Evolutionary conservation across 1,284 basidiomycete genomes (phyloP).

Genomic region (Veloboletus limbatus): DNA sequence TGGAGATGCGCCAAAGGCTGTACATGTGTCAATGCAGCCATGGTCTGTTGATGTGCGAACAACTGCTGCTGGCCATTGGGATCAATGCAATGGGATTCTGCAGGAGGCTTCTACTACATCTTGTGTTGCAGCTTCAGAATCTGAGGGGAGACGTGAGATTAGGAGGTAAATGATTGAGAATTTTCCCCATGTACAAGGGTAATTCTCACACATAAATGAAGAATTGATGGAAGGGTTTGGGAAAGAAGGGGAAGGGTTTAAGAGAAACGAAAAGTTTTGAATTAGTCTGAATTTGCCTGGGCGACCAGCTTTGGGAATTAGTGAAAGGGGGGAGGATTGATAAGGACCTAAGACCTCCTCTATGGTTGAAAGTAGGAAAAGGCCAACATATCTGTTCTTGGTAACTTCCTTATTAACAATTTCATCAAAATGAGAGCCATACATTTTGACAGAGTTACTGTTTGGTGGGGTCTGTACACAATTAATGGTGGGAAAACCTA

Average conservation of each 20-base stretch:
- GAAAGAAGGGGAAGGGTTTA: rapidly evolving
- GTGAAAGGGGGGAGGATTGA: constrained; percentile 3
- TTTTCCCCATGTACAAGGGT: constrained; percentile 1
- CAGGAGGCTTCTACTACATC: neutral
- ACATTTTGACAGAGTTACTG: neutral
- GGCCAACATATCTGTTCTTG: constrained; percentile 10
- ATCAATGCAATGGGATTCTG: neutral
- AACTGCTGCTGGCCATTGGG: neutral
- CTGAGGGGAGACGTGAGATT: neutral
- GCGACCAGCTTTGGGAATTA: neutral
- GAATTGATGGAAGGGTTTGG: neutral
- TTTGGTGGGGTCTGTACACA: neutral
- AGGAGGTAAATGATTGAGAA: neutral
- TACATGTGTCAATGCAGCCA: neutral
- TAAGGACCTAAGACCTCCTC: neutral
- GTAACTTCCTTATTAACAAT: constrained; percentile 2
- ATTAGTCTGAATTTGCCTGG: constrained; percentile 5
- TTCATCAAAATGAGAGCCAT: neutral
- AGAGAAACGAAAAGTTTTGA: constrained; percentile 2
- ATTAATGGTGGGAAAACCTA: neutral
- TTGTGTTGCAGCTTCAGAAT: neutral
- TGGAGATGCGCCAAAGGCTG: neutral
- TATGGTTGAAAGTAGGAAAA: neutral
- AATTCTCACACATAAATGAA: rapidly evolving
- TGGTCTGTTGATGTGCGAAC: neutral